These are phyloP conservation scores for Fusarium anguioides DNA, from an alignment of 2,329 filamentous ascomycete genomes.

Conservation along the genomic window DNA sequence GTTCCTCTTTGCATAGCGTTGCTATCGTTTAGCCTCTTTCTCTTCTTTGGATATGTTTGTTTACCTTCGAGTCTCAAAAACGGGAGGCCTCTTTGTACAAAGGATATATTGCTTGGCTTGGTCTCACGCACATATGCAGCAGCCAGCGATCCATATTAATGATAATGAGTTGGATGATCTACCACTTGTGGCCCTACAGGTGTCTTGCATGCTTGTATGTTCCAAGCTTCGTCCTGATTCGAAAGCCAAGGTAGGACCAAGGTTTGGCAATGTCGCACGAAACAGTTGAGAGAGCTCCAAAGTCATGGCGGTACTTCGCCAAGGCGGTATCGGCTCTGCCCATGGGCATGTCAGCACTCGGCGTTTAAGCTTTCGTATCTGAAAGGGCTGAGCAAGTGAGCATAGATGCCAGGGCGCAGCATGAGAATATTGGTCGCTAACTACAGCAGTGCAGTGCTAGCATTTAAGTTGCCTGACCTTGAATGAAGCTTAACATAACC, in stretches of 20 bases:
- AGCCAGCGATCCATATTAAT: conserved; percentile 37
- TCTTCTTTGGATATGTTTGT: conserved; percentile 41
- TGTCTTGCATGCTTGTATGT: background rate
- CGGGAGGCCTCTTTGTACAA: conserved; percentile 40
- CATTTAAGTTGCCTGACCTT: background rate
- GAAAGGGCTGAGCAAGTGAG: background rate
- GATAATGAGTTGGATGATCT: conserved; percentile 45
- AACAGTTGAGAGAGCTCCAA: background rate
- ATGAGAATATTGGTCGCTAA: background rate
- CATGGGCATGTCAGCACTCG: conserved; percentile 6
- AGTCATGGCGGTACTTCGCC: conserved; percentile 6
- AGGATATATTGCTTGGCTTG: conserved; percentile 29
- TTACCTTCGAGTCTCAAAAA: conserved; percentile 21
- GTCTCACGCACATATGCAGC: conserved; percentile 29
- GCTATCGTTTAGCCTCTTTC: conserved; percentile 23
- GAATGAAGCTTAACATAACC: background rate
- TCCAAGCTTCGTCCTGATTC: background rate
- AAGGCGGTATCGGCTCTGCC: conserved; percentile 12
- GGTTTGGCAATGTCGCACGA: conserved; percentile 3
- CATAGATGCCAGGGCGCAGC: conserved; percentile 1
- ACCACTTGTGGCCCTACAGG: background rate
- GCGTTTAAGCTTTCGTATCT: conserved; percentile 8
- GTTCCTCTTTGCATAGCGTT: conserved; percentile 76
- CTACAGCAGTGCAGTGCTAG: background rate
- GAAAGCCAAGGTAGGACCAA: conserved; percentile 7